Percentiles rank a stretch among this genome's conserved stretches.
Conservation (phyloP, 148 eudicot genomes). For the Rhododendron vialii region DNA sequence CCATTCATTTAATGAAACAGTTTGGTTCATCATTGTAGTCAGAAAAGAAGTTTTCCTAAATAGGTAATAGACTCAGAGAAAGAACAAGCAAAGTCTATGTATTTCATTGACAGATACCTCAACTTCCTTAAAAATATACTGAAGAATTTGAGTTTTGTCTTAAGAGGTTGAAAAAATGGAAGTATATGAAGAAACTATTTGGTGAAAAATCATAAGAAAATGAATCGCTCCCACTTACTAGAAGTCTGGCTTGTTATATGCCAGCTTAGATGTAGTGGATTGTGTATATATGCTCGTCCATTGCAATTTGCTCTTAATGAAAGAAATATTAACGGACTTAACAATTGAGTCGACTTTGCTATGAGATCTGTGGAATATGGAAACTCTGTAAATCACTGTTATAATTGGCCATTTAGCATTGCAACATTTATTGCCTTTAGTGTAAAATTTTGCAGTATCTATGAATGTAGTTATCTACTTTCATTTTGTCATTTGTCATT, state of each 20-base stretch:
- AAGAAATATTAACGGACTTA: neutral
- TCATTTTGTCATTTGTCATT: too few relatives aligned
- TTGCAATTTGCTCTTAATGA: neutral
- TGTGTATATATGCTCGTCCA: neutral
- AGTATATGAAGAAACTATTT: too few relatives aligned
- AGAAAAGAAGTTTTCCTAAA: neutral
- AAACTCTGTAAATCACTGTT: neutral
- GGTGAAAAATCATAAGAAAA: neutral
- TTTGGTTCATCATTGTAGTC: neutral
- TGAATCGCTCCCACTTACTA: neutral
- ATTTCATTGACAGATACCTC: neutral
- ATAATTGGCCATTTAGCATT: neutral
- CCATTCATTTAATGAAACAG: neutral
- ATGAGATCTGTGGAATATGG: neutral
- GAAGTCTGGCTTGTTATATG: neutral
- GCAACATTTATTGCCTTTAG: neutral
- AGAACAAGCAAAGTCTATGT: neutral
- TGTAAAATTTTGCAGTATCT: neutral
- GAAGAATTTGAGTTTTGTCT: neutral
- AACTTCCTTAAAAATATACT: neutral
- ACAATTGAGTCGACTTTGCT: neutral
- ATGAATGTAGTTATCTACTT: too few relatives aligned
- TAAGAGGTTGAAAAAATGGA: neutral
- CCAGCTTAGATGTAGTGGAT: neutral
- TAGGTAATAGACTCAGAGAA: neutral